Conservation (phyloP, 2,329 filamentous ascomycete species). For the Thermoascus crustaceus region DNA sequence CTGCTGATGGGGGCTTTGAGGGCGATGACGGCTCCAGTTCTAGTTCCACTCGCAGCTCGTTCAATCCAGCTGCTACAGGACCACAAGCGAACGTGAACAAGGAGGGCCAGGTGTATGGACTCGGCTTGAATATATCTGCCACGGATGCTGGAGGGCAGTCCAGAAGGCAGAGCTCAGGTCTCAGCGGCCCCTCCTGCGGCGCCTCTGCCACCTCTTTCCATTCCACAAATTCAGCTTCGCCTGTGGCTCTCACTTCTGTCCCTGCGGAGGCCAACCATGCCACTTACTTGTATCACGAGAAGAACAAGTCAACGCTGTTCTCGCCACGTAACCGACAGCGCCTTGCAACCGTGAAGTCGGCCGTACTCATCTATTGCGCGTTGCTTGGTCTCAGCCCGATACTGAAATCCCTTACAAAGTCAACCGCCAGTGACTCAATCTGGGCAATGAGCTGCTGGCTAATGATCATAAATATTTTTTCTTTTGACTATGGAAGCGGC, state of each 20-base stretch:
- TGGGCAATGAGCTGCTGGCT: constrained; percentile 96
- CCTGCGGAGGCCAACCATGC: constrained; percentile 15
- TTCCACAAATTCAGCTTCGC: constrained; percentile 28
- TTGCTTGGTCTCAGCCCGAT: constrained; percentile 89
- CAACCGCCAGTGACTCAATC: constrained; percentile 88
- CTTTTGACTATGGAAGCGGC: constrained; percentile 83
- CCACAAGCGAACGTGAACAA: constrained; percentile 21
- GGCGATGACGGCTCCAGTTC: constrained; percentile 34
- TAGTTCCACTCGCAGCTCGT: constrained; percentile 28
- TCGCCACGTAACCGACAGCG: constrained; percentile 53
- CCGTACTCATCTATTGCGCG: constrained; percentile 84
- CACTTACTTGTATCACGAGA: constrained; percentile 12
- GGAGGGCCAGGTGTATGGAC: constrained; percentile 29
- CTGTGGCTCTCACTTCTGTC: constrained; percentile 11
- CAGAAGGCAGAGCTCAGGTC: constrained; percentile 19
- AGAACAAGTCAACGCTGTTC: constrained; percentile 26
- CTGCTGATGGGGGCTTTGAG: constrained; percentile 20
- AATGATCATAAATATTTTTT: constrained; percentile 91
- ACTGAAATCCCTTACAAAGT: constrained; percentile 88
- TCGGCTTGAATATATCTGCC: constrained; percentile 35
- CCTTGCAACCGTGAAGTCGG: constrained; percentile 81
- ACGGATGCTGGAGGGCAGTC: constrained; percentile 26
- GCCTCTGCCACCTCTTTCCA: constrained; percentile 50
- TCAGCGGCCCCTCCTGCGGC: constrained; percentile 42
- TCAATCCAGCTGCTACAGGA: constrained; percentile 20